Evolutionary conservation across 202 grass and related monocot species (phyloP).

Genomic region (Digitaria exilis): DNA sequence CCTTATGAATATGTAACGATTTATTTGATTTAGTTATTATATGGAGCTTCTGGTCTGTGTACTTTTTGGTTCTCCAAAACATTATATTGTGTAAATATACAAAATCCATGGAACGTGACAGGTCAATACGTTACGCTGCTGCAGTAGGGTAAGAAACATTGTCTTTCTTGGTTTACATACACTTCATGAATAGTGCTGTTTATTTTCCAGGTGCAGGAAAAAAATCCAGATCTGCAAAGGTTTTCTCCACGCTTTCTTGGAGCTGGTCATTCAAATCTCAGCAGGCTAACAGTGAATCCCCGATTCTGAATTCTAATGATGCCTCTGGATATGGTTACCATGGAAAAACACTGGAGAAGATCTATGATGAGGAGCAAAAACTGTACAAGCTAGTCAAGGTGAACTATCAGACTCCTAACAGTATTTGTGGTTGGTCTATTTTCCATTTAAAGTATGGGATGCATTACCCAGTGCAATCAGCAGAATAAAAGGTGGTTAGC

Average conservation of each 20-base stretch:
- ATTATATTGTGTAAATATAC: not conserved
- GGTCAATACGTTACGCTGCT: conserved; percentile 12
- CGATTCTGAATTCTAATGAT: conserved; percentile 56
- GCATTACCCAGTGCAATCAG: conserved; percentile 5
- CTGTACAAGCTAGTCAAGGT: conserved; percentile 99
- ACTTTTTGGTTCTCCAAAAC: conserved; percentile 3
- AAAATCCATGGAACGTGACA: not conserved
- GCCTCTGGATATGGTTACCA: conserved; percentile 67
- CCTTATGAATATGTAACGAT: not conserved
- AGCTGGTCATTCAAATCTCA: conserved; percentile 86
- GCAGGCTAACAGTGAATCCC: conserved; percentile 58
- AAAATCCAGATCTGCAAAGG: conserved; percentile 85
- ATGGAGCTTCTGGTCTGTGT: not conserved
- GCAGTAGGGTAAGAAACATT: not conserved
- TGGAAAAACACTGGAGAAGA: conserved; percentile 79
- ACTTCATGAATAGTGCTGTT: conserved; percentile 21
- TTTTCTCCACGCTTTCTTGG: conserved; percentile 89
- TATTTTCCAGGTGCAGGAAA: conserved; percentile 59
- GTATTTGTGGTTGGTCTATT: conserved; percentile 13
- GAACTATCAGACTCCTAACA: conserved; percentile 21
- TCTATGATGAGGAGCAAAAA: conserved; percentile 88
- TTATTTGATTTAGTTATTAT: not conserved
- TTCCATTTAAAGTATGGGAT: conserved; percentile 17
- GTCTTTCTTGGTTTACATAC: not conserved
- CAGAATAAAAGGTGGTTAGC: conserved; percentile 14